Conservation (phyloP, 139 green algal genomes). For the Ulvella scutata region DNA sequence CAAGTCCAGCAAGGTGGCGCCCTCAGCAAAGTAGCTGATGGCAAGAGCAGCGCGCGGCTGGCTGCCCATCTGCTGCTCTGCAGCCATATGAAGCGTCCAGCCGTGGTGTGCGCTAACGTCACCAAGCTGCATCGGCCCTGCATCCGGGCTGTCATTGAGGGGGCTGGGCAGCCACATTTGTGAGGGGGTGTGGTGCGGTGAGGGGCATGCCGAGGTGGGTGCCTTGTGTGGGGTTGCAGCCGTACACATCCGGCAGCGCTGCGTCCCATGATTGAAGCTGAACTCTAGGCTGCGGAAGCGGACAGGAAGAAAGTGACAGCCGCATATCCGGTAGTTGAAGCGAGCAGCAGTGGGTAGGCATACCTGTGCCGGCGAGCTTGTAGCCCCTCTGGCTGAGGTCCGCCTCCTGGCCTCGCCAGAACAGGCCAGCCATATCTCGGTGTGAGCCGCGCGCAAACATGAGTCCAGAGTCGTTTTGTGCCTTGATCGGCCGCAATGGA, state of each 20-base stretch:
- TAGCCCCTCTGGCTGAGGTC: slow-evolving; percentile 22
- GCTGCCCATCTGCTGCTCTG: slow-evolving; percentile 20
- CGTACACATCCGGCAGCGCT: too few species aligned
- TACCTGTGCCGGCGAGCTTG: slow-evolving; percentile 19
- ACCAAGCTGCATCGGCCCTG: slow-evolving; percentile 29
- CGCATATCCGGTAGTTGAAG: too few species aligned
- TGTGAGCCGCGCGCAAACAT: slow-evolving; percentile 37
- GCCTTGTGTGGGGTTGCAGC: too few species aligned
- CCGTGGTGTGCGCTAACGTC: slow-evolving; percentile 44
- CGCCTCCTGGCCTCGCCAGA: slow-evolving; percentile 33
- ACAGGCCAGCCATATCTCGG: slow-evolving; percentile 49
- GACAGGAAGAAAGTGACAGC: too few species aligned
- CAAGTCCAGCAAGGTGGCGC: slow-evolving; percentile 21
- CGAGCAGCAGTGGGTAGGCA: not conserved
- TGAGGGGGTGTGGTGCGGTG: too few species aligned
- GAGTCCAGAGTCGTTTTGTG: slow-evolving; percentile 20
- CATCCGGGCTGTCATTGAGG: too few species aligned
- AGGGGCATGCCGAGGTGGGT: too few species aligned
- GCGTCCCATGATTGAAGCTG: too few species aligned
- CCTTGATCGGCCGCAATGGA: slow-evolving; percentile 25
- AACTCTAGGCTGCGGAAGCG: too few species aligned
- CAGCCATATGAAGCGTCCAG: slow-evolving; percentile 40
- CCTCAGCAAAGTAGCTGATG: slow-evolving; percentile 37
- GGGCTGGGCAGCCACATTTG: too few species aligned
- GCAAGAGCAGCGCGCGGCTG: slow-evolving; percentile 18